A percentile compares a stretch with the other conserved stretches of the same genome.
phyloP scores from a whole-genome alignment of 2,329 filamentous ascomycete genomes.

The Herpotrichia juniperi region DNA sequence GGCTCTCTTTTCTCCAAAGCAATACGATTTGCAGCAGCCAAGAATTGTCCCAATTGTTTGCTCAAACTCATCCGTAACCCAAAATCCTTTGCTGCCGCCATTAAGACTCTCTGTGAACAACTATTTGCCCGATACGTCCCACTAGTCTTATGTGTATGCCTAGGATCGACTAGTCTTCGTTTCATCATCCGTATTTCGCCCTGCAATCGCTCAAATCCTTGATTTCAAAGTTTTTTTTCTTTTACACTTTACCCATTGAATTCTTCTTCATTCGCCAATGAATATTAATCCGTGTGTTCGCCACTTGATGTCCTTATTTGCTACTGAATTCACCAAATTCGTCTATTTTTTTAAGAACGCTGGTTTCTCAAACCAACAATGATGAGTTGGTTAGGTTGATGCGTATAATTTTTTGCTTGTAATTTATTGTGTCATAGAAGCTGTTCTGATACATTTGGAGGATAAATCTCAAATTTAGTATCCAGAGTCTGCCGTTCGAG shows the following conservation, averaged over 20 bases:
- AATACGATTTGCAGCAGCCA: constrained; percentile 11
- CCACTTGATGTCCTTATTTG: constrained; percentile 33
- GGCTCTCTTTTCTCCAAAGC: neutral
- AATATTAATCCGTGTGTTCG: constrained; percentile 24
- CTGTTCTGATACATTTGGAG: neutral
- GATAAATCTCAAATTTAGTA: constrained; percentile 4
- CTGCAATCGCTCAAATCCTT: constrained; percentile 30
- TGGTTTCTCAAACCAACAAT: constrained; percentile 31
- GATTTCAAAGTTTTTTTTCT: constrained; percentile 30
- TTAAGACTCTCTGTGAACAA: neutral
- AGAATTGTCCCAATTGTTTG: neutral
- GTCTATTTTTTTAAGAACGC: constrained; percentile 41
- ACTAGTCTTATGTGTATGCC: constrained; percentile 1
- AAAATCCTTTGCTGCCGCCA: constrained; percentile 1
- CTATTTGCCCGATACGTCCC: neutral
- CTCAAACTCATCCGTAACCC: neutral
- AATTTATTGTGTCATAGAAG: constrained; percentile 2
- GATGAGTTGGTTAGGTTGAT: constrained; percentile 16
- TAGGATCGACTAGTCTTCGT: neutral
- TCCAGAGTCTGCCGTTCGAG: constrained; percentile 6
- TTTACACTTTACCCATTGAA: constrained; percentile 33
- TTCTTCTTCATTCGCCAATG: constrained; percentile 24
- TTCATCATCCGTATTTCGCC: constrained; percentile 9
- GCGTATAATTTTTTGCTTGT: constrained; percentile 2
- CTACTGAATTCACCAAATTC: constrained; percentile 38